Percentiles rank a stretch among this genome's conserved stretches.
Evolutionary conservation across 225 moss, liverwort and hornwort species (phyloP).

Genomic region (Thuidium tamariscinum): DNA sequence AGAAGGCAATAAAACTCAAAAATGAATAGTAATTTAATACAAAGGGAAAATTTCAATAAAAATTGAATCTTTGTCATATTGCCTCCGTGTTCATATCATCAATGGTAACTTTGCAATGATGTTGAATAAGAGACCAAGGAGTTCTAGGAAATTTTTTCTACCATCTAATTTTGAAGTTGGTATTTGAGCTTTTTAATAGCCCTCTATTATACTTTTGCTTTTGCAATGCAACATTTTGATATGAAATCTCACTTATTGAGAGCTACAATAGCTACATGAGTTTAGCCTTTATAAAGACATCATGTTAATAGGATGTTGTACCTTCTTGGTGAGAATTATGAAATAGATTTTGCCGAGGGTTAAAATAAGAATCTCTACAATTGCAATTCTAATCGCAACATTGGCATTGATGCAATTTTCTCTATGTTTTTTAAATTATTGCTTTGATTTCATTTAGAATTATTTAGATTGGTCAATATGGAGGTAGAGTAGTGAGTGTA

Average conservation of each 20-base stretch:
- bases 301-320: fast-evolving
- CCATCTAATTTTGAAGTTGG: fast-evolving
- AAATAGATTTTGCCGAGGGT: background rate
- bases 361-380: background rate
- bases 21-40: background rate
- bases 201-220: background rate
- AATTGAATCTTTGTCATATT: fast-evolving
- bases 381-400: background rate
- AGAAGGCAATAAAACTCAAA: background rate
- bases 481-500: fast-evolving
- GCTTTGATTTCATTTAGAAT: background rate
- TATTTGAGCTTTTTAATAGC: fast-evolving
- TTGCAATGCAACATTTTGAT: fast-evolving
- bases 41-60: background rate
- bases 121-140: background rate
- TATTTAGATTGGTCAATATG: background rate
- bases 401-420: background rate
- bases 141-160: background rate
- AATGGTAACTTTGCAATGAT: fast-evolving
- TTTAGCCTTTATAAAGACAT: background rate
- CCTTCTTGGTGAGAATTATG: fast-evolving
- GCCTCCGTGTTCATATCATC: fast-evolving
- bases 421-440: background rate
- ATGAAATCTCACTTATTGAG: fast-evolving
- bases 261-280: fast-evolving